Conservation (phyloP, 192 early-diverging fungal genomes). For the Chytriomyces confervae region DNA sequence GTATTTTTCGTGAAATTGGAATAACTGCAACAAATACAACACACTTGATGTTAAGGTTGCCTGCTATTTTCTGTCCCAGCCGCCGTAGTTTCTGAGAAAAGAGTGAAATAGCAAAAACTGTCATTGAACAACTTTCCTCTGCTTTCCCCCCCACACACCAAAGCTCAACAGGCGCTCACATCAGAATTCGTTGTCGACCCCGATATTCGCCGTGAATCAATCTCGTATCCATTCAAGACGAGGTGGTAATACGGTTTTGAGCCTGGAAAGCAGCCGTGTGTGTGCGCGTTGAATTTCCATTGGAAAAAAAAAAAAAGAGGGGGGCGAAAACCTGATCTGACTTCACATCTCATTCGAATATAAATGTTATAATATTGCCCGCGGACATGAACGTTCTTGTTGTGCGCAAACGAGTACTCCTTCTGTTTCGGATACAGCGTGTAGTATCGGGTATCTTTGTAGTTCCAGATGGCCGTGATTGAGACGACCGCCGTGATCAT, state of each 20-base stretch:
- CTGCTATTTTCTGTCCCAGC: conserved; percentile 39
- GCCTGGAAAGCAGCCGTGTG: conserved; percentile 5
- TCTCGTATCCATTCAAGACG: conserved; percentile 38
- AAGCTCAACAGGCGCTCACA: background rate
- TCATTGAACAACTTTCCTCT: background rate
- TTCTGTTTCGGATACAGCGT: conserved; percentile 23
- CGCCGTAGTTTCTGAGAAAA: conserved; percentile 30
- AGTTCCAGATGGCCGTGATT: conserved; percentile 37
- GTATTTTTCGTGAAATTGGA: background rate
- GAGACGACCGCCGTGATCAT: conserved; percentile 31
- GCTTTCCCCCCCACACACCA: too few relatives aligned
- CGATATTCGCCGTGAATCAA: conserved; percentile 33
- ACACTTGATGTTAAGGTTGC: conserved; percentile 41
- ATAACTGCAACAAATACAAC: background rate
- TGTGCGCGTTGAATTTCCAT: background rate
- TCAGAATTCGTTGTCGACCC: conserved; percentile 37
- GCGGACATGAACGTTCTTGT: conserved; percentile 26
- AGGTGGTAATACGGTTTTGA: conserved; percentile 36
- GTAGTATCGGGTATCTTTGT: conserved; percentile 40
- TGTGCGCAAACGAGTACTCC: conserved; percentile 36
- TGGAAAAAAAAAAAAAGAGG: too few relatives aligned
- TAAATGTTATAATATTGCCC: conserved; percentile 44
- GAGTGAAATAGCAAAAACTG: background rate
- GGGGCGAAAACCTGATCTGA: conserved; percentile 27
- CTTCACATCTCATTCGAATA: conserved; percentile 35